Evolutionary conservation across 2,329 filamentous ascomycete species (phyloP), one percentile per base, ranked within the genome.

Genomic region (Coniochaeta sp.): DNA sequence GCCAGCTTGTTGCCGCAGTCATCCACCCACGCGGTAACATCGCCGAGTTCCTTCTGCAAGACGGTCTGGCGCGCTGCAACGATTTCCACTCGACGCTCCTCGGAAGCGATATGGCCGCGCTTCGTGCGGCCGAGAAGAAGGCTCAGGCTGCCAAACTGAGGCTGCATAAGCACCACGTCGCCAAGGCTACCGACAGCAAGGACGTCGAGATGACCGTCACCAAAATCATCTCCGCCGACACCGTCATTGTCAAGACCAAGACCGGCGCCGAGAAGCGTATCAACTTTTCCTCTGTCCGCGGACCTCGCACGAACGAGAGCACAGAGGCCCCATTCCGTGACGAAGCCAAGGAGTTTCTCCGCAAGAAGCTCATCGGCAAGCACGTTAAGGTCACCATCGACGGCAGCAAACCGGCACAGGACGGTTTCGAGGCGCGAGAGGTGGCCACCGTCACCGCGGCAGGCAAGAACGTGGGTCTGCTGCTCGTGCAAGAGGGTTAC

Each of bases 51-150:
- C 71, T 99, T 40, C 82, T 99, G 42, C 84, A 92, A 61, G 89
- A 91, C 50, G 94, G 94, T 61, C 77, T 97, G 52, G 94, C 92
- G 35, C 82, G 90, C 63, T 97, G 92, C 74, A 91, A 91, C 57
- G 94, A 99, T 69, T 91, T 94, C 71, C 94, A 99, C 73, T 95
- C 92, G 1, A 95, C 91, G 33, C 78, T 96, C 72, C 81, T 99
- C 10, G 94, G 94, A 42, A 75, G 82, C 48, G 89, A 92, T 61
- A 99, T 99, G 94, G 85, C 86, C 38, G 69, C 80, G 53, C 82
- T 97, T 52, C 84, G 94, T 56, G 82, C 88, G 57, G 91, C 94
- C 1, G 94, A 99, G 73, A 92, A 89, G 67, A 75, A 81, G 53
- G 94, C 94, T 4, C 91, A 91, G 70, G 80, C 83, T 58, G 80